Evolutionary conservation across 306 rosid species (phyloP), one percentile per base, ranked within the genome.

Genomic region (Malus asiatica): DNA sequence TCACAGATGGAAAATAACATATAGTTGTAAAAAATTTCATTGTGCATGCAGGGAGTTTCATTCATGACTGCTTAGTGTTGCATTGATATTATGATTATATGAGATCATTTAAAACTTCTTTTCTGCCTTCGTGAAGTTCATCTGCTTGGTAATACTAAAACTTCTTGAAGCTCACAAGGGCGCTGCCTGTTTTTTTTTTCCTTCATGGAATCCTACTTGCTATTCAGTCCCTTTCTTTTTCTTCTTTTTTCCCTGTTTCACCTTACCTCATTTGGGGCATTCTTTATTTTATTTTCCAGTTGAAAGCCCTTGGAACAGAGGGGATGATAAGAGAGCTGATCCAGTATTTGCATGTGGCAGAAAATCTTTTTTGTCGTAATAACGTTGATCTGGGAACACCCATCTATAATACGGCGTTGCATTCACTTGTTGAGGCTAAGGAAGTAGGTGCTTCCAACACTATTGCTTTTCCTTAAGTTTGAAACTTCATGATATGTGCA

Each of bases 271-370:
- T 55, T 48, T 38, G 16, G 83, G 70, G 51, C 8, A 63, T 58
- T 59, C 68, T 40, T 32, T 82, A 55, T 81, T 73, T 29, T 25
- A 42, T 61, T 45, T 51, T 67, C 68, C 86, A 90, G 98, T 75
- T 93, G 84, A 90, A 76, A 70, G 93, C 93, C 84, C 85, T 93
- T 62, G 98, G 98, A 78, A 84, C 86, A 72, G 97, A 91, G 82
- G 88, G 90, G 72, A 93, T 93, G 97, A 84, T 78, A 76, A 77
- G 66, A 80, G 90, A 81, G 80, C 69, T 91, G 83, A 77, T 91
- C 77, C 87, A 86, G 55, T 90, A 90, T 83, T 88, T 93, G 73
- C 78, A 80, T 11, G 81, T 81, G 79, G 97, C 98, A 14, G 96
- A 93, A 79, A 87, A 81, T 80, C 87, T 86, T 74, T 91, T 90